Evolutionary conservation across 768 basidiomycete species (phyloP).

Genomic region (Coprinopsis marcescibilis): DNA sequence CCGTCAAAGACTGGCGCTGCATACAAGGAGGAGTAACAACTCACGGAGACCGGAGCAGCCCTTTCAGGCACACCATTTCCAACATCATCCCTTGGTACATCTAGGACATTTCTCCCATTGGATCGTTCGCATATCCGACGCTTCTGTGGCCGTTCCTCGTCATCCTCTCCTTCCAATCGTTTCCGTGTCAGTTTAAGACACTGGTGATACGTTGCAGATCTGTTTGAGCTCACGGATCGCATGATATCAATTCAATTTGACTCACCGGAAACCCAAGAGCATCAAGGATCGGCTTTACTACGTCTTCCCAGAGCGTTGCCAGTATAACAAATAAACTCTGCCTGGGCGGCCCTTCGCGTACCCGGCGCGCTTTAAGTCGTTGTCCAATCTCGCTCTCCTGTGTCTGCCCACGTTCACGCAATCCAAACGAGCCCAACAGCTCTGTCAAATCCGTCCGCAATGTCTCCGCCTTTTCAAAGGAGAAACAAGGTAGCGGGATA

Average conservation of each 20-base stretch:
- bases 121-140: no score
- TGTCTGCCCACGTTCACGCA: no score
- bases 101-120: no score
- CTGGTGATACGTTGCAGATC: no score
- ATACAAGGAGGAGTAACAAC: background rate
- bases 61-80: no score
- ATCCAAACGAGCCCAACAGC: background rate
- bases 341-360: background rate
- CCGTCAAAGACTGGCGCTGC: background rate
- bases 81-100: no score
- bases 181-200: no score
- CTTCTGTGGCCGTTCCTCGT: no score
- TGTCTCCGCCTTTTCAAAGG: conserved; percentile 7
- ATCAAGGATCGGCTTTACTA: conserved; percentile 9
- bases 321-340: background rate
- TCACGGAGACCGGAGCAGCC: no score
- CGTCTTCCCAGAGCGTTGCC: background rate
- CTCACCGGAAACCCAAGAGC: conserved; percentile 4
- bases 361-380: background rate
- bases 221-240: background rate
- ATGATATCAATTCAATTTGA: background rate
- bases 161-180: no score
- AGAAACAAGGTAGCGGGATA: conserved; percentile 15
- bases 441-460: background rate
- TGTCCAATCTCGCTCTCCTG: no score